Evolutionary conservation across 768 basidiomycete genomes (phyloP), one percentile per base, ranked within the genome.

Genomic region (Sporobolomyces phaffii): DNA sequence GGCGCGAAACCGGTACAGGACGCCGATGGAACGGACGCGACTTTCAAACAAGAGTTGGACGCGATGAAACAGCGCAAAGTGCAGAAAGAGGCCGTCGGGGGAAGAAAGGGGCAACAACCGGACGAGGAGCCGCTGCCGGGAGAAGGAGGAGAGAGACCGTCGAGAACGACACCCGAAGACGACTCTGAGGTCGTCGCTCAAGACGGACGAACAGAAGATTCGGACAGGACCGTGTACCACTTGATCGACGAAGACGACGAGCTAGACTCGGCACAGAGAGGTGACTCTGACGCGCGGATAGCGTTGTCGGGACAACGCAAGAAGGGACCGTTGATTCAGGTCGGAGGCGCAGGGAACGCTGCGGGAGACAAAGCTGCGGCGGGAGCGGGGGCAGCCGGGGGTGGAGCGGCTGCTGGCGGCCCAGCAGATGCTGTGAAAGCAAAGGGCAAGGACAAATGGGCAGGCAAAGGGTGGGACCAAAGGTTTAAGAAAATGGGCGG

Each of bases 391-490:
- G 3, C 33, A 41, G n/a, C 34, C 34, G 38, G 48, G 28, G 59
- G 45, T 34, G 22, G 14, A 43, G 28, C 28, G 22, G 28, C 38
- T 20, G 9, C 47, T 51, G 29, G 41, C 48, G 36, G 47, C 17
- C 4, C 45, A 22, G 52, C 62, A 24, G 56, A 58, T 45, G 56
- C 34, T 0, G 63, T 47, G 10, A 69, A 59, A 38, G 53, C 41
- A 7, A 45, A 40, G 36, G 52, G 47, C 8, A 45, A 58, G 29
- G 66, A 58, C 40, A 57, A 62, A 29, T 60, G 47, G 40, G 41
- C 44, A 15, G 44, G 48, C 3, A 61, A 60, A 54, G 70, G 68
- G 2, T 71, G 70, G 70, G 62, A 62, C 44, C 62, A 66, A 53
- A 41, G 70, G 34, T 71, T 71, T 53, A 56, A 38, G 53, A 60